phyloP scores from a whole-genome alignment of 1,284 basidiomycete species.

The Ceratorhiza oryzae-sativae region DNA sequence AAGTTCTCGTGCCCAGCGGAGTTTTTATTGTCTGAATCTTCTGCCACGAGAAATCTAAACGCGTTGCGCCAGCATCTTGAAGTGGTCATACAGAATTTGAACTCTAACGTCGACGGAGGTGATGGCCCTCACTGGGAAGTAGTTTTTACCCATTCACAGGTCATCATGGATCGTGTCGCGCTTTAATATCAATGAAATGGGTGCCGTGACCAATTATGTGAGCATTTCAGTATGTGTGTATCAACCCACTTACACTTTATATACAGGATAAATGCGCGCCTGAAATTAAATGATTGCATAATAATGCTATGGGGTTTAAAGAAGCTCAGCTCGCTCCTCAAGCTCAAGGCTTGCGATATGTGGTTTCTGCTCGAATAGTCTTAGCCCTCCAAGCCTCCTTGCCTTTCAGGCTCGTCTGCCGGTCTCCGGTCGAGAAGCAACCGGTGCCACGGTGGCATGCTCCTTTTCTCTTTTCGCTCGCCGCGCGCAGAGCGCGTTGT shows the following conservation, averaged over 20 bases:
- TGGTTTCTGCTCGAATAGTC: neutral
- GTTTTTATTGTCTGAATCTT: constrained; percentile 10
- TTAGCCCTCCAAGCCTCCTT: neutral
- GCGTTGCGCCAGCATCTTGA: constrained; percentile 6
- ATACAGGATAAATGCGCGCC: constrained; percentile 18
- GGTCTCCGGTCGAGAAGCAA: neutral
- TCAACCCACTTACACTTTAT: neutral
- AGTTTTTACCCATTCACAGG: neutral
- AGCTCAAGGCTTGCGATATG: neutral
- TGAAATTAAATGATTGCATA: neutral
- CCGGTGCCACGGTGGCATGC: constrained; percentile 6
- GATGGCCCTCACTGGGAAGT: constrained; percentile 26
- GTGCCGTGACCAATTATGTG: neutral
- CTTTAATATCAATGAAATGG: neutral
- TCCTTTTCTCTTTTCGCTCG: constrained; percentile 2
- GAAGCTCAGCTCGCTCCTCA: neutral
- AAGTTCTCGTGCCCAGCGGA: constrained; percentile 38
- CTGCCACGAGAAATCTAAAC: constrained; percentile 23
- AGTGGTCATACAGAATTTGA: constrained; percentile 3
- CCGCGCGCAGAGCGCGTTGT: constrained; percentile 28
- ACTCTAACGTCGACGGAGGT: constrained; percentile 31
- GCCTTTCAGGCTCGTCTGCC: neutral
- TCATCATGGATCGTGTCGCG: constrained; percentile 18
- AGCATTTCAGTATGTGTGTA: neutral
- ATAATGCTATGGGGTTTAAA: neutral